Conservation (phyloP, 306 rosid genomes). For the Phaseolus lunatus region DNA sequence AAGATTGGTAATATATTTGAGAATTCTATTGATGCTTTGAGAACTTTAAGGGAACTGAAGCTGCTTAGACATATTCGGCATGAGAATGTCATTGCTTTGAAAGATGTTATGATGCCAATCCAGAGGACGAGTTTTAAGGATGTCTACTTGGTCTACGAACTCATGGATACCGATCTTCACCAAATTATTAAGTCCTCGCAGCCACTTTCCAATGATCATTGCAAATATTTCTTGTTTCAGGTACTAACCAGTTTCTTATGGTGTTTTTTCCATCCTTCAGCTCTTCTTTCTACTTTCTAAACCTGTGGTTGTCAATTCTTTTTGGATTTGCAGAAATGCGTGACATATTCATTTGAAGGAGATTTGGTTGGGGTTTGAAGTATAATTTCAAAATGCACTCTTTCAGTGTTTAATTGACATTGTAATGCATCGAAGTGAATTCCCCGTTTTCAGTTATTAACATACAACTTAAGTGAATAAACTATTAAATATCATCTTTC, state of each 20-base stretch:
- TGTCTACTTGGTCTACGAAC: conserved; percentile 91
- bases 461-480: conserved; percentile 14
- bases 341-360: conserved; percentile 24
- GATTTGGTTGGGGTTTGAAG: background rate
- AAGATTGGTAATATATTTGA: conserved; percentile 81
- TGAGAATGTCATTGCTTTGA: conserved; percentile 80
- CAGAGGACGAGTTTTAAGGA: conserved; percentile 73
- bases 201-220: conserved; percentile 74
- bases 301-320: background rate
- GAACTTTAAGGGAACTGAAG: conserved; percentile 88
- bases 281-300: conserved; percentile 16
- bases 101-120: conserved; percentile 85
- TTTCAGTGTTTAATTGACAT: conserved; percentile 14
- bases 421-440: conserved; percentile 20
- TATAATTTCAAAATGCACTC: background rate
- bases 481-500: conserved; percentile 26
- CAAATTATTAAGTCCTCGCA: conserved; percentile 79
- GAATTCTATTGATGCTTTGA: conserved; percentile 63
- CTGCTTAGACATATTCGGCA: conserved; percentile 77
- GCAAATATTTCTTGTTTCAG: conserved; percentile 87
- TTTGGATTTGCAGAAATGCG: conserved; percentile 22
- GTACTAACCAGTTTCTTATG: conserved; percentile 48
- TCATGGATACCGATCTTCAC: conserved; percentile 92
- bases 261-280: conserved; percentile 4
- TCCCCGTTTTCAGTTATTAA: conserved; percentile 15